Conservation (phyloP, 495 filamentous ascomycete species). For the Tuber calosporum region DNA sequence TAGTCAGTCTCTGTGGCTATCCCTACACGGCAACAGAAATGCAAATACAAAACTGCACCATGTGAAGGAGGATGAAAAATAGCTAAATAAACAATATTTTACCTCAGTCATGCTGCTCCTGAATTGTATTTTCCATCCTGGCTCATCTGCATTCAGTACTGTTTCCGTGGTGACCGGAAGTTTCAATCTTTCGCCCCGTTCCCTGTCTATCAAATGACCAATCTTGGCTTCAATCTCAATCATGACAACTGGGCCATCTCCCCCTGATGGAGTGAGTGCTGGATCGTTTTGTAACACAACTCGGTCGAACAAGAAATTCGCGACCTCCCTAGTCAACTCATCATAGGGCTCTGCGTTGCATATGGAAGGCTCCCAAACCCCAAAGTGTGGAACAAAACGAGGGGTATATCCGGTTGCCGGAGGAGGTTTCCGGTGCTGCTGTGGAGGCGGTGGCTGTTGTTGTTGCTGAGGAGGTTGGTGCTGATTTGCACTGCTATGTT, state of each 20-base stretch:
- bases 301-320: constrained; percentile 65
- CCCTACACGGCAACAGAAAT: background rate
- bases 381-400: constrained; percentile 45
- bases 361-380: constrained; percentile 69
- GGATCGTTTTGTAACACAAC: constrained; percentile 57
- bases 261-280: constrained; percentile 46
- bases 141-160: constrained; percentile 52
- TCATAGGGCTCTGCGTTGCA: constrained; percentile 58
- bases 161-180: constrained; percentile 61
- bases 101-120: constrained; percentile 81
- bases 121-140: constrained; percentile 54
- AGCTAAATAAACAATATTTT: constrained; percentile 25
- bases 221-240: constrained; percentile 91
- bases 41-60: constrained; percentile 9
- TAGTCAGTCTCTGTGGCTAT: background rate
- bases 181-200: constrained; percentile 57
- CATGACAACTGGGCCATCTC: constrained; percentile 51
- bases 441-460: constrained; percentile 24
- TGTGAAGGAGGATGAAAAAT: background rate
- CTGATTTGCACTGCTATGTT: constrained; percentile 25
- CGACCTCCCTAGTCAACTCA: constrained; percentile 58
- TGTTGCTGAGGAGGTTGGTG: constrained; percentile 26
- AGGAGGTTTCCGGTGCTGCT: constrained; percentile 22
- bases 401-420: constrained; percentile 11
- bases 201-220: constrained; percentile 66